Evolutionary conservation across 768 basidiomycete genomes (phyloP).

Genomic region (Rhizopogon sp.): DNA sequence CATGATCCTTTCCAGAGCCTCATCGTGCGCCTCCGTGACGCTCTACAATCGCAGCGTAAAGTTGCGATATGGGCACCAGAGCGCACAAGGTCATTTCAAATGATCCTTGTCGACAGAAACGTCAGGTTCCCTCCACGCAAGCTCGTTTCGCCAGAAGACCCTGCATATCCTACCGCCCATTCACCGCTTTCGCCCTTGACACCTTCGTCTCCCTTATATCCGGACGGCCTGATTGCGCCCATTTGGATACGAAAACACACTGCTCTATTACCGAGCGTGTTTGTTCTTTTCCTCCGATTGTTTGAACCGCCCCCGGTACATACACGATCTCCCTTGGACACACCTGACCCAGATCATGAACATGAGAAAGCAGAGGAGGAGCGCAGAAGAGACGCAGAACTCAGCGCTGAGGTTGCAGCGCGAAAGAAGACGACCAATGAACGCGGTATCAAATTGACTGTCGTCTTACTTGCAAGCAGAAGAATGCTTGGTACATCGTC

Average conservation of each 20-base stretch:
- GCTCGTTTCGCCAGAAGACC: conserved; percentile 52
- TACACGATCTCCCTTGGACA: conserved; percentile 49
- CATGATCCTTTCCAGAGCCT: conserved; percentile 65
- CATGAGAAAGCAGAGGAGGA: conserved; percentile 64
- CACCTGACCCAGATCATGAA: conserved; percentile 48
- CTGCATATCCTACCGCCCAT: conserved; percentile 55
- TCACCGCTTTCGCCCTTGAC: conserved; percentile 94
- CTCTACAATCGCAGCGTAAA: conserved; percentile 58
- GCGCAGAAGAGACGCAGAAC: conserved; percentile 62
- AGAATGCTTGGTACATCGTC: conserved; percentile 69
- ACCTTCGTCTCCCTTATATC: conserved; percentile 82
- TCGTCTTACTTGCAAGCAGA: conserved; percentile 87
- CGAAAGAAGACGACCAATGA: conserved; percentile 80
- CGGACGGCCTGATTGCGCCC: conserved; percentile 94
- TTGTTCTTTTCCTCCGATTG: conserved; percentile 85
- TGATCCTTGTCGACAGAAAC: conserved; percentile 79
- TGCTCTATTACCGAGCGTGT: conserved; percentile 85
- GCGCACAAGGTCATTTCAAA: conserved; percentile 70
- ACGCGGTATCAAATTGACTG: conserved; percentile 89
- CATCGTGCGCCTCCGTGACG: conserved; percentile 57
- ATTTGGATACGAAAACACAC: conserved; percentile 98
- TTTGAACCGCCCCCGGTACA: conserved; percentile 56
- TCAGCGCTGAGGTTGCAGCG: conserved; percentile 74
- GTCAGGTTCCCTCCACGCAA: conserved; percentile 88
- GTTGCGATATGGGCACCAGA: conserved; percentile 70